Base-by-base conservation (phyloP, 1,284 basidiomycete genomes). In the Moesziomyces sp. region DNA sequence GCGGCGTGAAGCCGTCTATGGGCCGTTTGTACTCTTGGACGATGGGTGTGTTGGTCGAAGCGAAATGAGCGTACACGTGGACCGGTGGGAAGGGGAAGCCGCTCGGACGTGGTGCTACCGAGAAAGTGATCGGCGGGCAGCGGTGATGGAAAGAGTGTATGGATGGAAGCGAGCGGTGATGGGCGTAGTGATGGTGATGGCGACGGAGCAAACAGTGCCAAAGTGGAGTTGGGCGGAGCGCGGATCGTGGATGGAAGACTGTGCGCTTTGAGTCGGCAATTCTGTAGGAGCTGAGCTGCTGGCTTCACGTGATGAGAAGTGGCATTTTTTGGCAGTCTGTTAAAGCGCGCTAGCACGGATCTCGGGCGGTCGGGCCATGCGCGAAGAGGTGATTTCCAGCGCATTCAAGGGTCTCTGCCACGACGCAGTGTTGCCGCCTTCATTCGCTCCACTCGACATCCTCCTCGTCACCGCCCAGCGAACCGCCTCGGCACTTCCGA, bases 341-440 rank as follows among this genome's bases (percentile, higher is more conserved):
- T 40, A 40, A 18, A 18, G 16, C 6, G 38, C 14, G 14, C 42
- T n/a, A 7, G 40, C 38, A 52, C 30, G 7, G n/a, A 24, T 67
- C 53, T 57, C 56, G 58, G 52, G 52, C 66, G 66, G 52, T 69
- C 66, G 66, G 24, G 49, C 66, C 66, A 69, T 30, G 51, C 16
- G 23, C 49, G n/a, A 38, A 30, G 24, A 30, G 18, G 6, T 18
- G 49, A 35, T 28, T 53, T 55, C 45, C 56, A 62, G 60, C 52
- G 42, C 50, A 55, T 30, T 14, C 45, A 40, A n/a, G n/a, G 23
- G 43, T 11, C 35, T n/a, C 42, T 44, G 49, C 21, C 24, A 49
- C 3, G 6, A 21, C 23, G 13, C 38, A 16, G 23, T 9, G 18
- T 26, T n/a, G 18, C 4, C 1, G 8, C 48, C 23, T 30, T 44